A percentile compares a stretch with the other conserved stretches of the same genome.
phyloP scores from a whole-genome alignment of 1,139 yeast species.

The Eremothecium gossypii region DNA sequence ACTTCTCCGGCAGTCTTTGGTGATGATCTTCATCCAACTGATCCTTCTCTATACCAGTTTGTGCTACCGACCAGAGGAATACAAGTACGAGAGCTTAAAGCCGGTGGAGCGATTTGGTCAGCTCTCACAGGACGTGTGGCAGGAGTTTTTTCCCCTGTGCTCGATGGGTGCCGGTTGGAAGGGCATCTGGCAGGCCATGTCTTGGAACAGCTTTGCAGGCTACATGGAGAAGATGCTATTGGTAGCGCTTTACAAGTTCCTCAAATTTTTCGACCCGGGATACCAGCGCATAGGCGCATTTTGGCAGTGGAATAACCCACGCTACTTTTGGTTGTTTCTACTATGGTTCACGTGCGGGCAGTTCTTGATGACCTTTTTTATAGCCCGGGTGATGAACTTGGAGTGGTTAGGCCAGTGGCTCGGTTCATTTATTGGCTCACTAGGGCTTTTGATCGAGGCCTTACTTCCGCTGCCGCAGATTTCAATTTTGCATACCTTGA shows the following conservation, averaged over 20 bases:
- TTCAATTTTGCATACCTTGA: constrained; percentile 55
- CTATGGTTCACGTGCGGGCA: constrained; percentile 35
- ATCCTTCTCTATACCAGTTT: constrained; percentile 55
- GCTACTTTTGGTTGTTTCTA: constrained; percentile 59
- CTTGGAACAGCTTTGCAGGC: constrained; percentile 15
- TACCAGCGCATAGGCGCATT: constrained; percentile 56
- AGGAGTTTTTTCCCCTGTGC: constrained; percentile 24
- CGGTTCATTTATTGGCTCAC: constrained; percentile 46
- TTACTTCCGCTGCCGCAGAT: constrained; percentile 83
- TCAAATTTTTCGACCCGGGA: constrained; percentile 60
- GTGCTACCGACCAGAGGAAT: constrained; percentile 41
- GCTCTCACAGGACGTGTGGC: constrained; percentile 26
- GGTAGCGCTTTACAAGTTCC: constrained; percentile 30
- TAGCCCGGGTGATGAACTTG: constrained; percentile 28
- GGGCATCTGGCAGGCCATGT: constrained; percentile 13
- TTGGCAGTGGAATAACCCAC: constrained; percentile 78
- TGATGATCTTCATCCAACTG: constrained; percentile 70
- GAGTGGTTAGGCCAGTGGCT: constrained; percentile 25
- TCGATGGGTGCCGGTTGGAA: constrained; percentile 23
- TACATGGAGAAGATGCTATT: constrained; percentile 21
- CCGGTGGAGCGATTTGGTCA: constrained; percentile 23
- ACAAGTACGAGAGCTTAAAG: constrained; percentile 28
- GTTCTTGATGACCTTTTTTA: constrained; percentile 22
- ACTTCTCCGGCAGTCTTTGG: constrained; percentile 61
- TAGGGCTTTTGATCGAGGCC: constrained; percentile 74